phyloP scores from a whole-genome alignment of 2,329 filamentous ascomycete genomes.

The Rasamsonia emersonii region DNA sequence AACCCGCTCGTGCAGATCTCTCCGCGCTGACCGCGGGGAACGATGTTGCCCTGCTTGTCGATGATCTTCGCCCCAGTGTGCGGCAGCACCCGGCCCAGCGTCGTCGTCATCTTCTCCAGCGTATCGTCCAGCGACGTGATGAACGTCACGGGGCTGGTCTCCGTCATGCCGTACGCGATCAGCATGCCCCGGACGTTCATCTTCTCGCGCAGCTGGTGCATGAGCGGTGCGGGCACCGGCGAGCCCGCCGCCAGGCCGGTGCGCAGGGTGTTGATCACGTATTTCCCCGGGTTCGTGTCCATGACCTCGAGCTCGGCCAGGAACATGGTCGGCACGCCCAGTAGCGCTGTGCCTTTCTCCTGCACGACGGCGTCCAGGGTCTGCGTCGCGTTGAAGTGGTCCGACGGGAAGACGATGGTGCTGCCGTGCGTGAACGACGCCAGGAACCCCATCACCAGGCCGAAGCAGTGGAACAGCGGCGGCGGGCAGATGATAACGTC shows the following conservation, averaged over 20 bases:
- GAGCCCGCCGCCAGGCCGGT: slow-evolving; percentile 82
- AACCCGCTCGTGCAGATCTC: slow-evolving; percentile 69
- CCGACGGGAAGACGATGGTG: slow-evolving; percentile 70
- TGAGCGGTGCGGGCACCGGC: slow-evolving; percentile 66
- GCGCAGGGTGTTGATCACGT: slow-evolving; percentile 53
- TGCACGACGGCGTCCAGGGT: slow-evolving; percentile 52
- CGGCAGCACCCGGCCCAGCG: slow-evolving; percentile 68
- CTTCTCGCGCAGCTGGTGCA: slow-evolving; percentile 48
- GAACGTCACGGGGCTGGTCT: slow-evolving; percentile 58
- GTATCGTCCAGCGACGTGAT: slow-evolving; percentile 71
- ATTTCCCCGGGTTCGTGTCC: slow-evolving; percentile 51
- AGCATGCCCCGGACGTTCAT: slow-evolving; percentile 70
- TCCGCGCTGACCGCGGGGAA: slow-evolving; percentile 55
- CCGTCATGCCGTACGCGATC: slow-evolving; percentile 88
- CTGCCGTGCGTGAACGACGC: slow-evolving; percentile 70
- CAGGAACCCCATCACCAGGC: slow-evolving; percentile 78
- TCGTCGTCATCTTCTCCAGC: slow-evolving; percentile 57
- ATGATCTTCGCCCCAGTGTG: slow-evolving; percentile 73
- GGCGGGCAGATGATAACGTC: slow-evolving; percentile 58
- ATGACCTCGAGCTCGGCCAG: slow-evolving; percentile 69
- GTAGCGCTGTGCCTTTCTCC: slow-evolving; percentile 55
- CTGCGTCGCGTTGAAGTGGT: slow-evolving; percentile 69
- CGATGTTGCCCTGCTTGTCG: slow-evolving; percentile 50
- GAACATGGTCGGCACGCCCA: slow-evolving; percentile 90
- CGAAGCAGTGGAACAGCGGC: slow-evolving; percentile 59